Conservation (phyloP, 1,139 yeast genomes). For the Ogataea hybrid region DNA sequence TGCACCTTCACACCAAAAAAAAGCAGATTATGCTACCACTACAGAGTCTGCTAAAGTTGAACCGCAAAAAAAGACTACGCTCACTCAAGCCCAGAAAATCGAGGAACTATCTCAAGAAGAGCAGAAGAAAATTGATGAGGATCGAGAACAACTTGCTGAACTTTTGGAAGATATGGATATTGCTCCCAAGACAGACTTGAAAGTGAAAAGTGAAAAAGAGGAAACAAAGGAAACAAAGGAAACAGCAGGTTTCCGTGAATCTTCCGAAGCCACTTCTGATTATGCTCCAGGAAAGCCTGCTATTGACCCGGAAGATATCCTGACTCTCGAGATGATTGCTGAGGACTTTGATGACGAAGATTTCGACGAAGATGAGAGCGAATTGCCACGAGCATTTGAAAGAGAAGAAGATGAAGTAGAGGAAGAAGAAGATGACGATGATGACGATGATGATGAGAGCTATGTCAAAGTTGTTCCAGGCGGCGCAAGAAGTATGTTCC, state of each 20-base stretch:
- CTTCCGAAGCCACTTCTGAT: not conserved
- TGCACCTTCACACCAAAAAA: not conserved
- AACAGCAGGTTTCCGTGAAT: too few species aligned
- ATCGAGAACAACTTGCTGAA: conserved; percentile 40
- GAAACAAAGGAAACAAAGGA: not conserved
- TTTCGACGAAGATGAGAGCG: conserved; percentile 21
- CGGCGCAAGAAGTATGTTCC: conserved; percentile 28
- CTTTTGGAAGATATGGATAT: conserved; percentile 51
- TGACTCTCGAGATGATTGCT: conserved; percentile 51
- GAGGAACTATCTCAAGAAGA: conserved; percentile 6
- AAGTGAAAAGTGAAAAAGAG: conserved; percentile 3
- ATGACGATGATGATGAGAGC: conserved; percentile 27
- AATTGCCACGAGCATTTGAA: conserved; percentile 27
- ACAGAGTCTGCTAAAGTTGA: not conserved
- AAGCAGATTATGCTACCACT: not conserved
- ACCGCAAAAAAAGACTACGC: not conserved
- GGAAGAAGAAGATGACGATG: conserved; percentile 39
- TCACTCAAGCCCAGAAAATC: not conserved
- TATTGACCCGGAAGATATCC: conserved; percentile 51
- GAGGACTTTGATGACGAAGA: conserved; percentile 44
- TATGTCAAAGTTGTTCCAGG: conserved; percentile 22
- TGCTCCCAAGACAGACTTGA: not conserved
- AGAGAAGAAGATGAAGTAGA: conserved; percentile 26
- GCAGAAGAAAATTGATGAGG: conserved; percentile 4
- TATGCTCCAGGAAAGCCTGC: conserved; percentile 34